A percentile compares a stretch with the other conserved stretches of the same genome.
Conservation (phyloP, 169 alveolate species). For the Eimeria praecox region DNA sequence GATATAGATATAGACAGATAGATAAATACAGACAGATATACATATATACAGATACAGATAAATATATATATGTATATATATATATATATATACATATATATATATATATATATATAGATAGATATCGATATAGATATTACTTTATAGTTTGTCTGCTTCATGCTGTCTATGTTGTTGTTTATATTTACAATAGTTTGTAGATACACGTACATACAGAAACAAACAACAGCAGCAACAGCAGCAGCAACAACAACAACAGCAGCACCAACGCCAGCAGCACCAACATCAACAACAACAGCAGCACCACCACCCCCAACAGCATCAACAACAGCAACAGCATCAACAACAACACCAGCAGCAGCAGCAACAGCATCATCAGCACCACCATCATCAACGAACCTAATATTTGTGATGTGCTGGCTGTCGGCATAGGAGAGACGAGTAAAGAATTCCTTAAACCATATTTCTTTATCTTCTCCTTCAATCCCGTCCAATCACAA, state of each 20-base stretch:
- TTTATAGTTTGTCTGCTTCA: no score
- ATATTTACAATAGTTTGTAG: background rate
- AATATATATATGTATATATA: no score
- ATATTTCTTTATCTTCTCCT: constrained; percentile 91
- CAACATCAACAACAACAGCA: background rate
- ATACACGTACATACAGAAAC: background rate
- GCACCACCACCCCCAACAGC: background rate
- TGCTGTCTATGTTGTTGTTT: background rate
- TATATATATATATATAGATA: no score
- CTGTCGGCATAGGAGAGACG: constrained; percentile 99
- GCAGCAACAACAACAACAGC: constrained; percentile 21
- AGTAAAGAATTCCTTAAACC: constrained; percentile 98
- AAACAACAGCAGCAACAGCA: constrained; percentile 3
- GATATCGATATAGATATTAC: no score
- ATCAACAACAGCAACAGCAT: background rate
- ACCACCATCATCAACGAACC: constrained; percentile 79
- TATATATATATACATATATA: no score
- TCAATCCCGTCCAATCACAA: constrained; percentile 98
- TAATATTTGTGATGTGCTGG: constrained; percentile 98
- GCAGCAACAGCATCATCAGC: background rate
- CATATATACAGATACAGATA: no score
- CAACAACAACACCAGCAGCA: background rate
- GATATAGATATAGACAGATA: no score
- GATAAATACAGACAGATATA: no score
- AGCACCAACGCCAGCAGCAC: background rate